phyloP scores from a whole-genome alignment of 2,329 filamentous ascomycete species.

The Salinomyces thailandicus region DNA sequence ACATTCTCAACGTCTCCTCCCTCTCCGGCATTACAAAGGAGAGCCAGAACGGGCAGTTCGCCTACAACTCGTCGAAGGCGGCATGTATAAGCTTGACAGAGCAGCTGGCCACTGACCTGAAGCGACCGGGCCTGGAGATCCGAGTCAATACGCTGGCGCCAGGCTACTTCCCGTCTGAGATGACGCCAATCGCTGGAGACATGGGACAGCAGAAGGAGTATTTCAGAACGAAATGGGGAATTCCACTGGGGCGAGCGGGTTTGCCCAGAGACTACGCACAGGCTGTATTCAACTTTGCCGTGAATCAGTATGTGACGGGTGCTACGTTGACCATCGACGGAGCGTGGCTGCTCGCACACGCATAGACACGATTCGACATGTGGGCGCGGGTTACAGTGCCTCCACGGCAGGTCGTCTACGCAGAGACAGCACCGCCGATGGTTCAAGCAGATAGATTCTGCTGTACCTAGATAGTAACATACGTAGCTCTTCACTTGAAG shows the following conservation, averaged over 20 bases:
- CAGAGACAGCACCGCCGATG: too few species aligned
- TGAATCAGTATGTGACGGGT: conserved; percentile 54
- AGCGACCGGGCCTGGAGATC: conserved; percentile 40
- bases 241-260: conserved; percentile 30
- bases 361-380: too few species aligned
- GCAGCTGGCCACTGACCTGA: conserved; percentile 44
- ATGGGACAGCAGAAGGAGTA: conserved; percentile 43
- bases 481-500: too few species aligned
- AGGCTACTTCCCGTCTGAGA: conserved; percentile 47
- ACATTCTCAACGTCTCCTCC: conserved; percentile 36
- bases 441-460: too few species aligned
- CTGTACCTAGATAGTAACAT: too few species aligned
- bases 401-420: too few species aligned
- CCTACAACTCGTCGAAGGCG: conserved; percentile 41
- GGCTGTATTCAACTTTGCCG: conserved; percentile 42
- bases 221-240: conserved; percentile 25
- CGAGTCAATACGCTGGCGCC: conserved; percentile 48
- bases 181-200: conserved; percentile 42
- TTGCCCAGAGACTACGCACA: conserved; percentile 41
- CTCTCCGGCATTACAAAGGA: conserved; percentile 37
- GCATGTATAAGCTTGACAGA: conserved; percentile 46
- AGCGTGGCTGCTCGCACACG: conserved; percentile 40
- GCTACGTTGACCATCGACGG: conserved; percentile 53
- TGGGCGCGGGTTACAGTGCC: too few species aligned
- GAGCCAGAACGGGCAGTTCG: conserved; percentile 35